These are phyloP conservation scores for Colletotrichum sansevieriae DNA, from an alignment of 2,329 filamentous ascomycete genomes.

Conservation along the genomic window DNA sequence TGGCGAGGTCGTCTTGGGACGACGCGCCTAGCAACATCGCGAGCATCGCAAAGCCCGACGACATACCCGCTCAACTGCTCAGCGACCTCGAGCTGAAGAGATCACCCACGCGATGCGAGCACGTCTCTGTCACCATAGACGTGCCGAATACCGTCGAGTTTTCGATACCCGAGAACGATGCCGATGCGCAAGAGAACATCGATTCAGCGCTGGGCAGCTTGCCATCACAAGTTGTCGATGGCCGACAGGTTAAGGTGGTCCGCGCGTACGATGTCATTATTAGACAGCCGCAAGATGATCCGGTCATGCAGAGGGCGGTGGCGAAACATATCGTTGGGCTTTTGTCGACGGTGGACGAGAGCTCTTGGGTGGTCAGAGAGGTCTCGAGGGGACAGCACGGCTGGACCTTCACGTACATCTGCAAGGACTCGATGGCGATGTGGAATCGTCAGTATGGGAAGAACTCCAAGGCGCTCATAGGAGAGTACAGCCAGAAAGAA, in stretches of 20 bases:
- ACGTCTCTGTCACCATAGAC: conserved; percentile 61
- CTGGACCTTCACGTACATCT: conserved; percentile 67
- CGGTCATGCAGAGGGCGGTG: conserved; percentile 62
- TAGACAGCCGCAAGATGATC: conserved; percentile 63
- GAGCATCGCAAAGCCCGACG: conserved; percentile 56
- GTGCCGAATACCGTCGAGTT: conserved; percentile 61
- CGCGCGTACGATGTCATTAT: conserved; percentile 60
- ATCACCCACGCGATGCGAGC: conserved; percentile 63
- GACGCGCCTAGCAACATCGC: conserved; percentile 48
- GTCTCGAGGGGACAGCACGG: conserved; percentile 60
- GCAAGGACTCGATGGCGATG: conserved; percentile 64
- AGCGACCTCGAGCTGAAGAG: conserved; percentile 57
- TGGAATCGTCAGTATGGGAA: conserved; percentile 64
- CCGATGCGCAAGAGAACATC: conserved; percentile 50
- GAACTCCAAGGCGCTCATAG: conserved; percentile 57
- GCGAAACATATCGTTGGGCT: conserved; percentile 61
- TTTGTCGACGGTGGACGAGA: conserved; percentile 60
- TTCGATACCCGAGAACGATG: conserved; percentile 54
- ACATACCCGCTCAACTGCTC: conserved; percentile 62
- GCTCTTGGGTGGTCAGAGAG: conserved; percentile 62
- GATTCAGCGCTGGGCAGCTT: conserved; percentile 52
- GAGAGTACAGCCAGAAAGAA: conserved; percentile 62
- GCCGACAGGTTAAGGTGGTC: conserved; percentile 54
- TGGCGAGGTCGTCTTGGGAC: conserved; percentile 31
- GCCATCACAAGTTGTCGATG: conserved; percentile 42